Evolutionary conservation across 2,329 filamentous ascomycete genomes (phyloP), one percentile per base, ranked within the genome.

Genomic region (Leptographium procerum): DNA sequence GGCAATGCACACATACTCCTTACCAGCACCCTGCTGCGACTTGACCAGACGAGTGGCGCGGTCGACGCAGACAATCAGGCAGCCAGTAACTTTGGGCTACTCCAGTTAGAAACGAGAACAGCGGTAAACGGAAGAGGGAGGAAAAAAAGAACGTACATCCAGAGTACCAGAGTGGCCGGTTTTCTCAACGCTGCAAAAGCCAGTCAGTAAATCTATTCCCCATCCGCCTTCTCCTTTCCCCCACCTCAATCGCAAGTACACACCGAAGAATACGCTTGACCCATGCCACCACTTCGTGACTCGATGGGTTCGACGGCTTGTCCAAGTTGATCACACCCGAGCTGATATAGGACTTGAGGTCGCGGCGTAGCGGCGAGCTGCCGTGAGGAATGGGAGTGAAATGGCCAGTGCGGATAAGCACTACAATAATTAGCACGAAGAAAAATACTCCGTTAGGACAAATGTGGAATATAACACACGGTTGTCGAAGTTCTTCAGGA

Each of bases 231-330:
- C 26, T 13, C 28, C 16, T n/a, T 33, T 13, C 28, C 16, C 14
- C 6, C 28, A 5, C 33, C 36, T 40, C 26, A 14, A 7, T 10
- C 28, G 14, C 6, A 28, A 45, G 4, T 55, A 69, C 75, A 64
- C 83, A 91, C 87, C 88, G 86, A 59, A 99, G 81, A 69, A 97
- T 97, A 68, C 92, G 87, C 86, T 99, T 99, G 67, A 97, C 88
- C 94, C 94, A 99, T 65, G 94, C 92, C 70, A 99, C 94, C 65
- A 99, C 94, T 80, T 99, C 94, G 82, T 99, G 94, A 69, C 88
- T 94, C 65, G 91, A 96, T 57, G 92, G 92, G 79, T 99, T 99
- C 57, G 91, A 95, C 59, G 92, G 94, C 79, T 95, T 95, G 78
- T 95, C 89, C 66, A 96, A 86, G 78, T 99, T 99, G 77, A 99